Conservation (phyloP, 257 asterid species). For the Striga asiatica region DNA sequence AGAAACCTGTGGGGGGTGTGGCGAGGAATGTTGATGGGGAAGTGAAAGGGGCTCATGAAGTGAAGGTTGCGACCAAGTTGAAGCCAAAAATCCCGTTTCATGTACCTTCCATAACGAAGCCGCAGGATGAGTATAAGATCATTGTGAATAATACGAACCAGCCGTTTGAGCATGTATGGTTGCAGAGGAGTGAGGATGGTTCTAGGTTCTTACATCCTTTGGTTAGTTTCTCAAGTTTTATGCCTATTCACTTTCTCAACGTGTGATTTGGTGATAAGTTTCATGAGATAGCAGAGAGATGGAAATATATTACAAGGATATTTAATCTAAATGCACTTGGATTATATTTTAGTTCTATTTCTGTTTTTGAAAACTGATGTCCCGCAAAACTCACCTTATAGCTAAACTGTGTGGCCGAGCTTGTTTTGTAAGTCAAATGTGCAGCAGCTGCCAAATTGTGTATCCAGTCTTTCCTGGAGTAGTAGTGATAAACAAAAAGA, state of each 20-base stretch:
- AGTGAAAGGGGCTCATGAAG: constrained; percentile 31
- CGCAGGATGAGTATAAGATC: constrained; percentile 81
- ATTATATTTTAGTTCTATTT: too few relatives aligned
- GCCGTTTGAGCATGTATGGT: constrained; percentile 89
- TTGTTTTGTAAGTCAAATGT: too few relatives aligned
- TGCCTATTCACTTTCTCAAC: neutral
- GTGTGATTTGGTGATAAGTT: too few relatives aligned
- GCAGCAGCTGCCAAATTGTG: too few relatives aligned
- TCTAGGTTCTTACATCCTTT: constrained; percentile 55
- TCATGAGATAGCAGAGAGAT: too few relatives aligned
- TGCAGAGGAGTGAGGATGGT: constrained; percentile 73
- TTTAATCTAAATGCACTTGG: too few relatives aligned
- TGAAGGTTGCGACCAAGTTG: constrained; percentile 50
- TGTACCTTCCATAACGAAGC: constrained; percentile 50
- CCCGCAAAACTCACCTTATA: too few relatives aligned
- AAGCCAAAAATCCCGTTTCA: constrained; percentile 88
- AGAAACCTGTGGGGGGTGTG: constrained; percentile 21
- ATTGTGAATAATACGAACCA: constrained; percentile 68
- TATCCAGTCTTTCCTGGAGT: too few relatives aligned
- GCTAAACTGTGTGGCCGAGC: too few relatives aligned
- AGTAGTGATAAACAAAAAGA: too few relatives aligned
- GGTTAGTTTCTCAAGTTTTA: constrained; percentile 35
- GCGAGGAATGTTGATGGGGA: constrained; percentile 25
- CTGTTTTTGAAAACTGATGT: too few relatives aligned
- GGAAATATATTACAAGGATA: too few relatives aligned